Evolutionary conservation across 768 basidiomycete species (phyloP).

Genomic region (Punctularia strigosozonata): DNA sequence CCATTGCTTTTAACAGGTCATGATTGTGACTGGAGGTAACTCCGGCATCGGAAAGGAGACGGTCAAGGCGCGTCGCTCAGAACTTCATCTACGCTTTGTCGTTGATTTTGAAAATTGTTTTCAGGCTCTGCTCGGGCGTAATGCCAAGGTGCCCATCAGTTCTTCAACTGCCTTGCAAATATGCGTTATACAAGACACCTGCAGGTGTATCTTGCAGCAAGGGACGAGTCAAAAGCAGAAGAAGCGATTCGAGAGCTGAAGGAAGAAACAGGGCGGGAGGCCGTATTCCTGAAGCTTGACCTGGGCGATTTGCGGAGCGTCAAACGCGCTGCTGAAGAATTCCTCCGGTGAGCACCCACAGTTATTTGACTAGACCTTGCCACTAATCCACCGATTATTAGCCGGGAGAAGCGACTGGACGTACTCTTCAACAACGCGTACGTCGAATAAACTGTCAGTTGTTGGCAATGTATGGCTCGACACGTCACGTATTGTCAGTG

Average conservation of each 20-base stretch:
- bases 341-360: conserved; percentile 11
- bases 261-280: conserved; percentile 19
- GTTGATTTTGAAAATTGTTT: background rate
- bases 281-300: conserved; percentile 18
- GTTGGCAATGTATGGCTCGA: background rate
- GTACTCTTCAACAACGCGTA: conserved; percentile 14
- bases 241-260: conserved; percentile 20
- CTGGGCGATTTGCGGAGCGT: conserved; percentile 13
- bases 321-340: conserved; percentile 12
- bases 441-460: conserved; percentile 4
- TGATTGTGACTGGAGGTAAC: conserved; percentile 12
- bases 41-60: conserved; percentile 10
- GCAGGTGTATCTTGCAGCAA: conserved; percentile 25
- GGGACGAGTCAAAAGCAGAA: conserved; percentile 14
- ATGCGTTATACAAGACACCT: too few species aligned
- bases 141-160: conserved; percentile 15
- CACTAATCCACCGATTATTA: background rate
- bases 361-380: background rate
- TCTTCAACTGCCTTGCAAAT: too few species aligned
- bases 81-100: too few species aligned
- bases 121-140: background rate
- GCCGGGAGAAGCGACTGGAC: conserved; percentile 7
- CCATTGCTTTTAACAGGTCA: too few species aligned
- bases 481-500: conserved; percentile 5
- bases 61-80: conserved; percentile 30